Base-by-base conservation (phyloP, 345 rosid species). In the Excoecaria agallocha region DNA sequence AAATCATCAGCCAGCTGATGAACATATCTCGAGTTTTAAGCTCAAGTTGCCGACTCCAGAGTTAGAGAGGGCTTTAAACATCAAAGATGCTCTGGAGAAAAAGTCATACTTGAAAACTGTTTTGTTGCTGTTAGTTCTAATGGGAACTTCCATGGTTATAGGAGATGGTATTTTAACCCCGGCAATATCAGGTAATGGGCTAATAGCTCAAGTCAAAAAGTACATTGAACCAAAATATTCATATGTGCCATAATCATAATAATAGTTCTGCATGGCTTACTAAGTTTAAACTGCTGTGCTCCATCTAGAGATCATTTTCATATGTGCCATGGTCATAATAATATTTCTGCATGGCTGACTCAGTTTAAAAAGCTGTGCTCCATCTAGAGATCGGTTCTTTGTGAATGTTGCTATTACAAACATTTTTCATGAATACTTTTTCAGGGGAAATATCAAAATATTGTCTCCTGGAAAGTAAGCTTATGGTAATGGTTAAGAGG, bases 101-200 rank as follows among this genome's bases (percentile, higher is more conserved):
- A 90, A 83, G 82, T 82, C 96, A 30, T 84, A 80, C 76, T 75
- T 91, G 85, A 95, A 91, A 87, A 95, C 90, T 46, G 71, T 86
- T 66, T 85, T 93, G 54, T 78, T 95, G 85, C 81, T 95, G 35
- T 84, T 93, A 83, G 98, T 95, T 63, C 86, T 95, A 56, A 90
- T 89, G 91, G 99, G 99, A 84, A 93, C 99, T 78, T 95, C 98
- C 76, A 91, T 95, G 99, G 81, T 95, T 68, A 89, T 95, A 68
- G 99, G 98, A 51, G 98, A 95, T 84, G 99, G 98, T 56, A 90
- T 95, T 80, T 86, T 95, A 13, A 95, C 99, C 24, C 99, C 98
- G 17, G 98, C 98, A 68, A 91, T 95, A 78, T 95, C 98, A 82
- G 98, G 99, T 93, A 50, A 46, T 49, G 11, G 62, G 52, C 68